Base-by-base conservation (phyloP, 1,139 yeast genomes). In the Eremothecium coryli region DNA sequence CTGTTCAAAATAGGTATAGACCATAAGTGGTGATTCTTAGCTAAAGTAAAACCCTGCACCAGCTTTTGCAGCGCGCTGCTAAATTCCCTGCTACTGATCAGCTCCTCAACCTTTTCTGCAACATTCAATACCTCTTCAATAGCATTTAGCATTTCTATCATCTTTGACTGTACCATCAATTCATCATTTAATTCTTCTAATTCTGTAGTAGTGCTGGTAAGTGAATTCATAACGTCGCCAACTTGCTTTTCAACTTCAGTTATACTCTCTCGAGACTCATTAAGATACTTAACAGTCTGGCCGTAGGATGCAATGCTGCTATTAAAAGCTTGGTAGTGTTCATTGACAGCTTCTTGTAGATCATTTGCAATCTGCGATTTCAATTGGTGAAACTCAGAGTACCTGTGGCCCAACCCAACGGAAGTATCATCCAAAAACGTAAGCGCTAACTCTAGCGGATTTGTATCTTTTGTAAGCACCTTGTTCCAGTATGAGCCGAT, bases 251-350 rank as follows among this genome's bases (percentile, higher is more conserved):
- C 50, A 11, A 58, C 42, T 5, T 45, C 42, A n/a, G 48, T 40
- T 4, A 55, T 45, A 26, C 35, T 50, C 11, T 45, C 57, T 33
- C 49, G 55, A 4, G 59, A 49, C 27, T 51, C 49, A n/a, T 54
- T 48, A 9, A 55, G 47, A 3, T 49, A 44, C 6, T 55, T 45
- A 22, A 84, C 67, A 46, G 72, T 70, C 11, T 66, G 63, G 40
- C 82, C 75, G 52, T 81, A 84, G 0, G 86, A 76, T 1, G 93
- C 93, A 36, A 84, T 73, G 41, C 86, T 76, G 43, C 76, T 77
- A 54, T 84, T 86, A 61, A 88, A 88, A 2, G 84, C 76, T 54
- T 84, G 93, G 55, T 81, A 82, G 52, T 88, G 80, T 37, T 82
- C 82, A 46, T 77, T 79, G 16, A 86, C 96, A 4, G 88, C 86